Evolutionary conservation across 108 stramenopile genomes (phyloP).

Genomic region (Hondaea fermentalgiana): DNA sequence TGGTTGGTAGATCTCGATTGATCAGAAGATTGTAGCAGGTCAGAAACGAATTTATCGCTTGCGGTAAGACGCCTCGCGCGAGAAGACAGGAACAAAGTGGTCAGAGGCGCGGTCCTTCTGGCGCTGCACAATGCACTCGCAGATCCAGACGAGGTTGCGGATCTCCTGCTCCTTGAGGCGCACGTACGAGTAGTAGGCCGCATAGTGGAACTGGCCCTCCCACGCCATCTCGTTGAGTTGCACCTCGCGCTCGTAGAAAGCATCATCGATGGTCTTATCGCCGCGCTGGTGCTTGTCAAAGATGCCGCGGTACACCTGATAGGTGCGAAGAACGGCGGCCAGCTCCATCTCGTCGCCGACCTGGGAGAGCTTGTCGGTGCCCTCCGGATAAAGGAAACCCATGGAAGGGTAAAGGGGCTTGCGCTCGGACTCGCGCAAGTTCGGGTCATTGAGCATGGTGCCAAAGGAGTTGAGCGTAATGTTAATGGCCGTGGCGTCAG

Average conservation of each 20-base stretch:
- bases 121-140: constrained; percentile 94
- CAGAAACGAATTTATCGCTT: not conserved
- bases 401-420: constrained; percentile 90
- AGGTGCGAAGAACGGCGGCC: constrained; percentile 63
- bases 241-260: constrained; percentile 94
- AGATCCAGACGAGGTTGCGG: constrained; percentile 97
- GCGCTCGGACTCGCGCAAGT: constrained; percentile 73
- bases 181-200: constrained; percentile 91
- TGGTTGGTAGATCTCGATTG: too few species aligned
- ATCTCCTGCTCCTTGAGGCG: constrained; percentile 99
- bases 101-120: constrained; percentile 88
- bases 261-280: constrained; percentile 88
- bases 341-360: constrained; percentile 79
- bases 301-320: constrained; percentile 79
- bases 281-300: constrained; percentile 74
- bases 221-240: constrained; percentile 88
- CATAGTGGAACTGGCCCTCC: constrained; percentile 97
- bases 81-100: constrained; percentile 95
- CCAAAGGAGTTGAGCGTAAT: constrained; percentile 97
- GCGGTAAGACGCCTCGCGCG: constrained; percentile 64
- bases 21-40: not conserved
- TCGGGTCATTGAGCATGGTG: constrained; percentile 71
- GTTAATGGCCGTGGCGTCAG: constrained; percentile 94
- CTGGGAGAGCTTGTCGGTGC: constrained; percentile 77
- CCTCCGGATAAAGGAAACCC: constrained; percentile 90